These are phyloP conservation scores for Aspergillus sp. DNA, from an alignment of 2,329 filamentous ascomycete genomes.

Conservation along the genomic window DNA sequence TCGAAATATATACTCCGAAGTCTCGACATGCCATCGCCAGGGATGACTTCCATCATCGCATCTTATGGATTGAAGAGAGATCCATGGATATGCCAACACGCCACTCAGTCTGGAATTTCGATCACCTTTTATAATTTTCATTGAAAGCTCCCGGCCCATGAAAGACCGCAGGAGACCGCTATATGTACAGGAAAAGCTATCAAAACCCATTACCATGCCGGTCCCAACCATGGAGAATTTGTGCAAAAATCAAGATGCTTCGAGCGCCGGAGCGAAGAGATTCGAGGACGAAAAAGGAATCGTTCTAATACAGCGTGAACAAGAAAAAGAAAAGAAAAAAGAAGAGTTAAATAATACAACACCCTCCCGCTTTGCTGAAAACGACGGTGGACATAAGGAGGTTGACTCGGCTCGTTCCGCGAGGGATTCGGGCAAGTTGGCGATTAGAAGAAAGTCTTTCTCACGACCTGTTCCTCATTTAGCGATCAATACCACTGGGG, in stretches of 20 bases:
- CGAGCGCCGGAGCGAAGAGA: slow-evolving; percentile 47
- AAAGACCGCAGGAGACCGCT: slow-evolving; percentile 33
- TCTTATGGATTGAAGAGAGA: too few relatives aligned
- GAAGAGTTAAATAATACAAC: slow-evolving; percentile 10
- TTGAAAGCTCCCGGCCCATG: neutral
- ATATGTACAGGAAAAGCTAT: slow-evolving; percentile 44
- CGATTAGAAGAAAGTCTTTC: slow-evolving; percentile 51
- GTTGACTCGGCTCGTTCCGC: slow-evolving; percentile 16
- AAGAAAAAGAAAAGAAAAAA: slow-evolving; percentile 16
- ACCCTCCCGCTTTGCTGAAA: slow-evolving; percentile 28
- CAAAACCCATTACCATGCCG: slow-evolving; percentile 42
- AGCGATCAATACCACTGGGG: slow-evolving; percentile 1
- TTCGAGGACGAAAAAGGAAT: slow-evolving; percentile 27
- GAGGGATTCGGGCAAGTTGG: slow-evolving; percentile 13
- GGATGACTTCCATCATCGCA: too few relatives aligned
- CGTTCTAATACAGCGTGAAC: slow-evolving; percentile 41
- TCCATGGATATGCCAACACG: too few relatives aligned
- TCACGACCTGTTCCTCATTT: slow-evolving; percentile 44
- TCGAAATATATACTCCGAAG: too few relatives aligned
- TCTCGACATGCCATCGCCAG: too few relatives aligned
- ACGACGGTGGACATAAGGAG: slow-evolving; percentile 18
- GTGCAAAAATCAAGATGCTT: slow-evolving; percentile 40
- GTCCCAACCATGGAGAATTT: slow-evolving; percentile 39
- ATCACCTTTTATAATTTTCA: neutral
- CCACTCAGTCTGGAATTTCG: too few relatives aligned